phyloP scores from a whole-genome alignment of 208 protist species.

The Plasmodiophora brassicae region DNA sequence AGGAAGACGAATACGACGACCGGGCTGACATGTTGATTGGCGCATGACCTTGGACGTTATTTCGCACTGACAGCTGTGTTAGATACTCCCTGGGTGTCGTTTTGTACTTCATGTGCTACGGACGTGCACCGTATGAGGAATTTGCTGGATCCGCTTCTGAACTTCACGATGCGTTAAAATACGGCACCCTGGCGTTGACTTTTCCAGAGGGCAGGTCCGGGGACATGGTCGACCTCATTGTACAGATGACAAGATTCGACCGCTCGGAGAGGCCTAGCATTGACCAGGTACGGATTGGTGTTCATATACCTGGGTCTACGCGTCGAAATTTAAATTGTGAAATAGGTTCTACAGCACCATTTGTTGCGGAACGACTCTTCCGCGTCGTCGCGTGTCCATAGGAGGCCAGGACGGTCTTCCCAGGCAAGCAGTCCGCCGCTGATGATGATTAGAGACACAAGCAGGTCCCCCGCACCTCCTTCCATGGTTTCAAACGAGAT shows the following conservation, averaged over 20 bases:
- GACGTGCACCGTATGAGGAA: background rate
- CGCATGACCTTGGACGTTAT: background rate
- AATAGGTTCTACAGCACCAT: too few species aligned
- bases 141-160: background rate
- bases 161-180: background rate
- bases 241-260: background rate
- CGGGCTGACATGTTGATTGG: background rate
- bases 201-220: background rate
- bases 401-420: too few species aligned
- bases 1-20: background rate
- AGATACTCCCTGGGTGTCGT: slow-evolving; percentile 14
- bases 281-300: slow-evolving; percentile 1
- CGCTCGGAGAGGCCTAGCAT: background rate
- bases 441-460: background rate
- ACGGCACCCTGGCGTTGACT: background rate
- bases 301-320: too few species aligned
- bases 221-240: background rate
- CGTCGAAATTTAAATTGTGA: too few species aligned
- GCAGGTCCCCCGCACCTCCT: background rate
- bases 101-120: background rate
- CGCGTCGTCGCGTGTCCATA: too few species aligned
- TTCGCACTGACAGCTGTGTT: background rate
- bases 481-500: background rate
- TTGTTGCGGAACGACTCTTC: too few species aligned
- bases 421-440: background rate